A percentile compares a stretch with the other conserved stretches of the same genome.
These are phyloP conservation scores for Yamadazyma phyllophila DNA, from an alignment of 805 yeast genomes.

Conservation along the genomic window DNA sequence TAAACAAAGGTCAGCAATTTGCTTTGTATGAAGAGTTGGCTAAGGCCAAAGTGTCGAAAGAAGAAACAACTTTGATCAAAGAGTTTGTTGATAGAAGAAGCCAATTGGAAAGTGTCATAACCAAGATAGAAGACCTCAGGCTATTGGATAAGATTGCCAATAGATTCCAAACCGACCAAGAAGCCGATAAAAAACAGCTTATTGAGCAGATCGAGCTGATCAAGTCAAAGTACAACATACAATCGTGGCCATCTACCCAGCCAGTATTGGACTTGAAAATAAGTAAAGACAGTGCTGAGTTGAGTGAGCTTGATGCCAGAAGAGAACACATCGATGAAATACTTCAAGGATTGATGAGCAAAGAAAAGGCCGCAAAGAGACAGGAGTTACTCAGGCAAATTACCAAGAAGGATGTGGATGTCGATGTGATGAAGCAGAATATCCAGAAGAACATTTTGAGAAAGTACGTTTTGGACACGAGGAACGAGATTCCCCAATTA, in stretches of 20 bases:
- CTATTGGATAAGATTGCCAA: conserved; percentile 30
- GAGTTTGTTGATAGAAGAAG: conserved; percentile 50
- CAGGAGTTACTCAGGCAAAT: conserved; percentile 19
- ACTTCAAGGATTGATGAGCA: conserved; percentile 31
- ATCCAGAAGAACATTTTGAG: conserved; percentile 68
- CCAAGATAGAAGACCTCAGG: conserved; percentile 38
- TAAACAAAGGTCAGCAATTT: conserved; percentile 88
- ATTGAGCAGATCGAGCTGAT: conserved; percentile 31
- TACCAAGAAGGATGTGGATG: conserved; percentile 17
- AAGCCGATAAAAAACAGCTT: conserved; percentile 15
- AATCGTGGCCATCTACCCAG: conserved; percentile 41
- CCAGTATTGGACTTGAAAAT: conserved; percentile 37
- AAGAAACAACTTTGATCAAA: conserved; percentile 57
- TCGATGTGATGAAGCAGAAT: conserved; percentile 23
- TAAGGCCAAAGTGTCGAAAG: conserved; percentile 59
- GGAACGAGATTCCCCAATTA: conserved; percentile 23
- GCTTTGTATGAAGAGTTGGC: conserved; percentile 76
- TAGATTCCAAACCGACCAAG: conserved; percentile 22
- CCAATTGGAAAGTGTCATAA: conserved; percentile 24
- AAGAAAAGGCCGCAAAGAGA: conserved; percentile 22
- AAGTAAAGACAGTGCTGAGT: conserved; percentile 21
- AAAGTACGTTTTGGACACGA: conserved; percentile 50
- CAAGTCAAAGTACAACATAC: conserved; percentile 36
- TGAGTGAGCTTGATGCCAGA: conserved; percentile 28
- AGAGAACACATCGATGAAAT: conserved; percentile 26